Evolutionary conservation across 2,329 filamentous ascomycete species (phyloP).

Genomic region (Ceratocystis ficicola): DNA sequence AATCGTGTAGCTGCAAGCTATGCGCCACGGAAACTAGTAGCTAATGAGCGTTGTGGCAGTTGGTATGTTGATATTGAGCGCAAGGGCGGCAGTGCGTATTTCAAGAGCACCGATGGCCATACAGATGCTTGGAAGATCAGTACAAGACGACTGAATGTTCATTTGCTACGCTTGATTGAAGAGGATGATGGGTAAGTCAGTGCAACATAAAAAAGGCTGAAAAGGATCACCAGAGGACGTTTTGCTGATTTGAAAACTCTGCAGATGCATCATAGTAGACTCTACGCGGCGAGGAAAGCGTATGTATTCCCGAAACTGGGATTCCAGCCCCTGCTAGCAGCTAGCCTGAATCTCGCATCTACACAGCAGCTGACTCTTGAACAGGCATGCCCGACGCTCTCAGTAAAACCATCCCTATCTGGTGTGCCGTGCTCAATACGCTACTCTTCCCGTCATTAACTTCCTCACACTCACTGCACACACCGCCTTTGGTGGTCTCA

Average conservation of each 20-base stretch:
- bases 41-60: constrained; percentile 89
- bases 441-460: constrained; percentile 52
- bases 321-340: too few relatives aligned
- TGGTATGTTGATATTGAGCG: constrained; percentile 68
- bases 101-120: constrained; percentile 96
- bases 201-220: neutral
- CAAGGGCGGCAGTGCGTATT: constrained; percentile 72
- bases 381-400: constrained; percentile 83
- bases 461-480: constrained; percentile 45
- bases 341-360: neutral
- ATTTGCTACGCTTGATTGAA: constrained; percentile 58
- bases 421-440: constrained; percentile 78
- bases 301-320: constrained; percentile 30
- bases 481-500: constrained; percentile 60
- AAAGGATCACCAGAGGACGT: neutral
- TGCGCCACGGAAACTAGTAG: constrained; percentile 55
- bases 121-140: constrained; percentile 85
- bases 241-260: constrained; percentile 4
- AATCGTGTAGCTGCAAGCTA: constrained; percentile 44
- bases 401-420: constrained; percentile 86
- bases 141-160: constrained; percentile 69
- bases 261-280: constrained; percentile 71
- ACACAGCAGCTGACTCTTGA: constrained; percentile 19
- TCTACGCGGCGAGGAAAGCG: constrained; percentile 85
- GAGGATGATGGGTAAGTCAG: constrained; percentile 48